Evolutionary conservation across 2,329 filamentous ascomycete genomes (phyloP), one percentile per base, ranked within the genome.

Genomic region (Penicillium occitanis): DNA sequence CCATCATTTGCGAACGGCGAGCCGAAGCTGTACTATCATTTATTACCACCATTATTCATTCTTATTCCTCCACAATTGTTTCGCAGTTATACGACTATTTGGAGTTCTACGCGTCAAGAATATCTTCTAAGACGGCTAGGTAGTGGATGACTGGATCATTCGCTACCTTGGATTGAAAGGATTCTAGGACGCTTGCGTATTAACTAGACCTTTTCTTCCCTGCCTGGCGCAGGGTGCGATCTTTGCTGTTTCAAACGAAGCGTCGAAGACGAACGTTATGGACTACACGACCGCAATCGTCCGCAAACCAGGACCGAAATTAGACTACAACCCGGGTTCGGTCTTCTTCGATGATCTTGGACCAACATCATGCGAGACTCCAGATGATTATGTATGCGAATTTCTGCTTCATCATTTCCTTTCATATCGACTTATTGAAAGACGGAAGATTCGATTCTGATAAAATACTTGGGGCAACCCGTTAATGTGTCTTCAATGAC

Each of bases 391-490:
- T 57, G 14, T 11, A 25, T n/a, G 22, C 53, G 30, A 37, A 37
- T 8, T 25, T 57, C 8, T 37, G 53, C 33, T 64, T 55, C 65
- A 46, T 19, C 22, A 37, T 58, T 62, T 63, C n/a, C 55, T 22
- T 60, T 64, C 62, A 51, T 61, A 37, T 59, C 30, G 48, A 51
- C 57, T 53, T 46, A 58, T 66, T 67, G 44, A 68, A 66, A 64
- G 33, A 63, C 51, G 30, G 61, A 62, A 68, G 48, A 69, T 60
- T 59, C 51, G 40, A 67, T 46, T 53, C 68, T 71, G 59, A 75
- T 76, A 77, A 72, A 77, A 64, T 75, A 76, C 68, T 42, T 67
- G 73, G 75, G 75, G 74, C 75, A 69, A 76, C 74, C 75, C 73
- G 69, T 67, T 76, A 76, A 75, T 75, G 66, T 63, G 63, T 68